phyloP scores from a whole-genome alignment of 1,139 yeast species.

The Yamadazyma kanchanaburiensis region DNA sequence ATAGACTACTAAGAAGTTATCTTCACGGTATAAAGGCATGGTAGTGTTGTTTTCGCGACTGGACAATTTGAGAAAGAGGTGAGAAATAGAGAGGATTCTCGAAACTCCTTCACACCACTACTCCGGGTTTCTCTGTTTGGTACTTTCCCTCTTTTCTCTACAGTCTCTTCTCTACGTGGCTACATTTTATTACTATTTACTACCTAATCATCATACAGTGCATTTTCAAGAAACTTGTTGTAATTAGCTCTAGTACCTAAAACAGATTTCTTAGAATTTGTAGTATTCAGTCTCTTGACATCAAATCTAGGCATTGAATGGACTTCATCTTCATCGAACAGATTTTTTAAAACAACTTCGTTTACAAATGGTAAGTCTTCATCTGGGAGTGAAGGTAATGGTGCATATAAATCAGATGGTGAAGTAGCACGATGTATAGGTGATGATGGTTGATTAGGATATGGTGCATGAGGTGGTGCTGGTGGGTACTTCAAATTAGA shows the following conservation, averaged over 20 bases:
- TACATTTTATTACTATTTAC: slow-evolving; percentile 2
- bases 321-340: slow-evolving; percentile 19
- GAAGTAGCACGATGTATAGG: too few relatives aligned
- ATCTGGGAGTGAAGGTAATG: slow-evolving; percentile 14
- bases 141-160: background rate
- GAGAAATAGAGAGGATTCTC: too few relatives aligned
- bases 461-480: background rate
- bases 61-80: background rate
- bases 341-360: slow-evolving; percentile 26
- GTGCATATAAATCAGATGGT: slow-evolving; percentile 3
- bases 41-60: slow-evolving; percentile 1
- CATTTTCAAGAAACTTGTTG: slow-evolving; percentile 36
- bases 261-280: slow-evolving; percentile 32
- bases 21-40: slow-evolving; percentile 64
- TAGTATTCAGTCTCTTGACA: slow-evolving; percentile 28
- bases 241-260: slow-evolving; percentile 42
- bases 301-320: slow-evolving; percentile 21
- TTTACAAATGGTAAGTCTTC: slow-evolving; percentile 40
- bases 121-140: too few relatives aligned
- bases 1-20: slow-evolving; percentile 61
- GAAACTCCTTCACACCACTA: too few relatives aligned
- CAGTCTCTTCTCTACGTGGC: background rate
- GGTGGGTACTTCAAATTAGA: slow-evolving; percentile 8
- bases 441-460: background rate
- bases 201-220: slow-evolving; percentile 15